Percentiles rank a stretch among this genome's conserved stretches.
These are phyloP conservation scores for Termitomyces sp. DNA, from an alignment of 768 basidiomycete species.

Conservation along the genomic window DNA sequence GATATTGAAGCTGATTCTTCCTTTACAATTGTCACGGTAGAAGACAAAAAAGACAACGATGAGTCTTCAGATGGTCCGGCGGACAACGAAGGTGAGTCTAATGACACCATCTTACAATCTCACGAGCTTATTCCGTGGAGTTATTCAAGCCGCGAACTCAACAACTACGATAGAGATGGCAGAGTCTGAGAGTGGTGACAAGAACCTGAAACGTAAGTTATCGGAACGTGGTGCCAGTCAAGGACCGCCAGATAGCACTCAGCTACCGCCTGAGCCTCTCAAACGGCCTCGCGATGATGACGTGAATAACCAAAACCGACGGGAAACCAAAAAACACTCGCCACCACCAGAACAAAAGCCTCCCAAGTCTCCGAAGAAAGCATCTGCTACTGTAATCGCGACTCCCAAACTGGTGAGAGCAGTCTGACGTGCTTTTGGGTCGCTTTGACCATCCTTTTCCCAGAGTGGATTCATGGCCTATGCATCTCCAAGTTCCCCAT, in stretches of 20 bases:
- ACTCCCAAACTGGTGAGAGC: constrained; percentile 40
- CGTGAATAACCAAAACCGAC: constrained; percentile 58
- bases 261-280: constrained; percentile 29
- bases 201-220: constrained; percentile 65
- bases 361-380: constrained; percentile 16
- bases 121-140: background rate
- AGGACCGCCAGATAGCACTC: constrained; percentile 36
- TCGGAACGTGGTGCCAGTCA: constrained; percentile 63
- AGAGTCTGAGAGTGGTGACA: constrained; percentile 49
- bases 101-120: background rate
- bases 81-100: constrained; percentile 7
- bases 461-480: constrained; percentile 79
- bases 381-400: constrained; percentile 10
- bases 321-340: constrained; percentile 52
- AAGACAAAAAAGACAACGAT: constrained; percentile 3
- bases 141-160: constrained; percentile 1
- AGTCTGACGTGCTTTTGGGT: constrained; percentile 4
- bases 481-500: constrained; percentile 68
- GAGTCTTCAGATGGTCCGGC: constrained; percentile 1
- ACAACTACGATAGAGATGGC: constrained; percentile 12
- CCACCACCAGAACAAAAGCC: constrained; percentile 57
- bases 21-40: constrained; percentile 4
- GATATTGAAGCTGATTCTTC: constrained; percentile 17
- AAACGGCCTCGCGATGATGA: constrained; percentile 62
- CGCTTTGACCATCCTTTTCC: constrained; percentile 8